These are phyloP conservation scores for Lasiodiplodia citricola DNA, from an alignment of 2,329 filamentous ascomycete species.

Conservation along the genomic window DNA sequence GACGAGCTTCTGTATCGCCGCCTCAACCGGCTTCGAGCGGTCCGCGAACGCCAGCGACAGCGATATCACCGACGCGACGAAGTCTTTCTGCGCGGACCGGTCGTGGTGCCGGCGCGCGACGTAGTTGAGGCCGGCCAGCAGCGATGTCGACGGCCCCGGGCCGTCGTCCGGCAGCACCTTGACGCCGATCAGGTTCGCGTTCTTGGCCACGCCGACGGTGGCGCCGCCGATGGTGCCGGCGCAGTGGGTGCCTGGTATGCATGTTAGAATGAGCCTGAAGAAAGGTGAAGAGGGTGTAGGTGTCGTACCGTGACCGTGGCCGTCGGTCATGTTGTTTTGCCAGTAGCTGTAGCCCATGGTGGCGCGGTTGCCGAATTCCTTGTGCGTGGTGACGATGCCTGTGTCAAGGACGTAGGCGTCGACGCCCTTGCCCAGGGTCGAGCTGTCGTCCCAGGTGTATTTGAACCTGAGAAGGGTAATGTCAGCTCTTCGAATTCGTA, in stretches of 20 bases:
- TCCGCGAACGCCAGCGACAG: constrained; percentile 45
- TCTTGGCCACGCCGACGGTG: constrained; percentile 43
- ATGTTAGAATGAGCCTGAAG: background rate
- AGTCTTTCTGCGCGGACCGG: constrained; percentile 34
- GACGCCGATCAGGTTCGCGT: constrained; percentile 41
- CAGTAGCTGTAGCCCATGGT: constrained; percentile 30
- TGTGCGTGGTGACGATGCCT: constrained; percentile 63
- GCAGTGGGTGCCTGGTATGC: constrained; percentile 38
- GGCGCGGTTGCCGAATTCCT: constrained; percentile 41
- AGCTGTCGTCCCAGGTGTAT: constrained; percentile 7
- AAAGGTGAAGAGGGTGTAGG: background rate
- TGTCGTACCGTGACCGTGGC: constrained; percentile 9
- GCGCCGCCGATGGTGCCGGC: constrained; percentile 41
- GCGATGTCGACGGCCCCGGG: constrained; percentile 36
- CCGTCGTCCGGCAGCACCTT: constrained; percentile 43
- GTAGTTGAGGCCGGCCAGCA: constrained; percentile 47
- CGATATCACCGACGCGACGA: constrained; percentile 39
- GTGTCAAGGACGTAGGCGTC: constrained; percentile 71
- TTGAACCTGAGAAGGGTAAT: background rate
- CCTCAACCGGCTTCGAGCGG: constrained; percentile 24
- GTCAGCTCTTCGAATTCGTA: background rate
- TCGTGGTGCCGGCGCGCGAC: constrained; percentile 39
- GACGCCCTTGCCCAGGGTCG: constrained; percentile 33
- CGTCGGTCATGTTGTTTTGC: constrained; percentile 2
- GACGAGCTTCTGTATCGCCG: background rate